Base-by-base conservation (phyloP, 2,329 filamentous ascomycete genomes). In the Coniella lustricola region DNA sequence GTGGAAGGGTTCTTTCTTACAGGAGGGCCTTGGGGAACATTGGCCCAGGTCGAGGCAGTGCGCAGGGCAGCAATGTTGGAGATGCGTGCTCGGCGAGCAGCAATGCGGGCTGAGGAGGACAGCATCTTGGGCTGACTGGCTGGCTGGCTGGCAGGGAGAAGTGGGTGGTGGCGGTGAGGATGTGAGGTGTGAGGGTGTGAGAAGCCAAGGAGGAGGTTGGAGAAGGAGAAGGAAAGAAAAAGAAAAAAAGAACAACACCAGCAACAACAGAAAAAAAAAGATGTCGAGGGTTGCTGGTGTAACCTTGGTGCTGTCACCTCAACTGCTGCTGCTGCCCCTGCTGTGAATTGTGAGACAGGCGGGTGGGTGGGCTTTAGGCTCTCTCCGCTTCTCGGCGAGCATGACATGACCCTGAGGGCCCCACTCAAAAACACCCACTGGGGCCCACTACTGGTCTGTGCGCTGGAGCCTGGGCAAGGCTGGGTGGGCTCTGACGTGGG, bases 1-100 rank as follows among this genome's bases (percentile, higher is more conserved):
- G 36, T 7, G 29, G 17, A 3, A 5, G 17, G 40, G 14, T 12
- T 7, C 14, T 7, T 4, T 38, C 65, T 61, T 66, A 65, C 65
- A 63, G 56, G 55, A 79, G 91, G 91, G 56, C 91, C 91, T 73
- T 96, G 88, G 58, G 88, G 85, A 48, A 97, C 89, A 63, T 87
- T 85, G 64, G 87, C 81, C 90, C 91, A 97, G 58, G 86, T 87
- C 53, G 90, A 95, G 59, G 81, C 83, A 60, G 83, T 67, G 57
- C 76, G 79, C 48, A 68, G 57, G 55, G 66, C 67, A 50, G 66
- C 62, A 41, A 71, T 61, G 57, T 65, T 66, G 57, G 67, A 69
- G 54, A 67, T 60, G 53, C 64, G 65, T 39, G 67, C 71, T 62
- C 72, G 73, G 60, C 77, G 72, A 63, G 71, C 68, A 56, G 72